Conservation (phyloP, 257 asterid genomes). For the Phtheirospermum japonicum region DNA sequence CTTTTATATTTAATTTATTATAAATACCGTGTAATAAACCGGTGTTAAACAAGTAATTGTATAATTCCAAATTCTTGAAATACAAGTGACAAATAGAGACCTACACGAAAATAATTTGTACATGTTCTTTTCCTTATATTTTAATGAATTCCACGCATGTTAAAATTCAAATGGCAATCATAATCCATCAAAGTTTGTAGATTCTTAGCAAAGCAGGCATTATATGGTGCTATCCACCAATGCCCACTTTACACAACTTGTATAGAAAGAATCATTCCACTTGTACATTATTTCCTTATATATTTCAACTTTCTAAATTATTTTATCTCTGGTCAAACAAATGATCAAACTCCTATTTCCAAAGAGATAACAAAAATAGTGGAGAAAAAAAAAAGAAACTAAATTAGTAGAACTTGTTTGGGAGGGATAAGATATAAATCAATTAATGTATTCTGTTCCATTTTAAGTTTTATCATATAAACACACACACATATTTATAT, state of each 20-base stretch:
- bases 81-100: neutral
- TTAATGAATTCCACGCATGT: conserved; percentile 7
- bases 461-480: too few relatives aligned
- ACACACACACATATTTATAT: too few relatives aligned
- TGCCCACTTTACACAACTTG: conserved; percentile 44
- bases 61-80: neutral
- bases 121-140: neutral
- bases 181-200: conserved; percentile 12
- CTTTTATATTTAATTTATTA: too few relatives aligned
- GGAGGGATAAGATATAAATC: too few relatives aligned
- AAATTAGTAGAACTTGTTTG: too few relatives aligned
- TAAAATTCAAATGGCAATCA: conserved; percentile 17
- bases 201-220: conserved; percentile 19
- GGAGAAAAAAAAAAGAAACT: too few relatives aligned
- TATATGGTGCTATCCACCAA: conserved; percentile 41
- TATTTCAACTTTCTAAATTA: neutral
- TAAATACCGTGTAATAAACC: too few relatives aligned
- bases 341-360: neutral
- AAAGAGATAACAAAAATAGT: too few relatives aligned
- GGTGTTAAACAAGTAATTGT: too few relatives aligned
- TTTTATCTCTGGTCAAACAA: neutral
- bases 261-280: conserved; percentile 4
- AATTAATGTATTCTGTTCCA: too few relatives aligned
- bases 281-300: conserved; percentile 15
- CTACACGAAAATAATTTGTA: neutral